Base-by-base conservation (phyloP, 2,329 filamentous ascomycete genomes). In the Macroventuria anomochaeta region DNA sequence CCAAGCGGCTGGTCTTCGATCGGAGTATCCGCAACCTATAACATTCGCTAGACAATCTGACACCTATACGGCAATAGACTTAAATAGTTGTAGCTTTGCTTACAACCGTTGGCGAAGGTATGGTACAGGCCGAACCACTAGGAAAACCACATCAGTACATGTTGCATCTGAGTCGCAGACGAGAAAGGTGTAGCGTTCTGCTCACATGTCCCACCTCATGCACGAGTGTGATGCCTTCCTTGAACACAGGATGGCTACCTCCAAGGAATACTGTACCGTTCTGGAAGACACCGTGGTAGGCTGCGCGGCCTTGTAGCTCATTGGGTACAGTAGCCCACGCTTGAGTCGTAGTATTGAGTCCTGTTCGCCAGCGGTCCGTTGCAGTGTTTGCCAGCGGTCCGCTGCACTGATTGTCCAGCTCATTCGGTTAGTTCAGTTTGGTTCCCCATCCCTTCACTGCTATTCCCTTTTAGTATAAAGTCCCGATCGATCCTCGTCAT, bases 51-150 rank as follows among this genome's bases (percentile, higher is more conserved):
- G 12, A 15, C 6, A 42, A n/a, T 6, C 18, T 3, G 7, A n/a
- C 7, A 6, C 5, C 18, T 13, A 5, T 13, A 23, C 31, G 4
- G 33, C 1, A 15, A 12, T 26, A n/a, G 13, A 36, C 34, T 23
- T 13, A 49, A 37, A 20, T 41, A 49, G 28, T 49, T 37, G 20
- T 38, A 49, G 29, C 46, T 49, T 20, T 41, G 7, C 38, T 34
- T 13, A 26, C 46, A 49, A 5, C 34, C 46, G n/a, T n/a, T 18
- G 2, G 13, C 26, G 11, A 49, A 36, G 1, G 36, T 49, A 36
- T 49, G 46, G 18, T 49, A 49, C 28, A 49, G 37, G 8, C 46
- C 46, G n/a, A 49, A 49, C 46, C 46, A 49, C 46, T 49, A 29
- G 5, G 13, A 13, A 2, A 7, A 33, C 18, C 26, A 12, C 20